phyloP scores from a whole-genome alignment of 2,329 filamentous ascomycete genomes.

The Westerdykella sp. region DNA sequence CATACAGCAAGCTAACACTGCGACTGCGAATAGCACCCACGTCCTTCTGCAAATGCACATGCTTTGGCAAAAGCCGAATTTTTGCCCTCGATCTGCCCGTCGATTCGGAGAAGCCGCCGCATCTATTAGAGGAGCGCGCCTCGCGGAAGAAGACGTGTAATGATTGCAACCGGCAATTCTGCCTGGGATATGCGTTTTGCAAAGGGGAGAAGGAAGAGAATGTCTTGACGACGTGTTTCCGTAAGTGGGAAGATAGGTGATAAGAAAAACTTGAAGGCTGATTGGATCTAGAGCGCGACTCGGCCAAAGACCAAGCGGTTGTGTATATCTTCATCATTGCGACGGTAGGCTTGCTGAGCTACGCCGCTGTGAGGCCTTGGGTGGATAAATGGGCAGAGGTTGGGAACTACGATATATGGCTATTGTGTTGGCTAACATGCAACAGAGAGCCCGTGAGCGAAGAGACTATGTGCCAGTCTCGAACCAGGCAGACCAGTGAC shows the following conservation, averaged over 20 bases:
- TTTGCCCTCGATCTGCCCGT: constrained; percentile 53
- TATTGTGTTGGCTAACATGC: constrained; percentile 3
- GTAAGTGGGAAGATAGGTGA: constrained; percentile 33
- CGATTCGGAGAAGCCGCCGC: constrained; percentile 18
- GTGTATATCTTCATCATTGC: constrained; percentile 61
- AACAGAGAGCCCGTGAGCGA: constrained; percentile 43
- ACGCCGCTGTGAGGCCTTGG: constrained; percentile 56
- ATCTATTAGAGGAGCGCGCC: constrained; percentile 23
- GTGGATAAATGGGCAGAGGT: constrained; percentile 52
- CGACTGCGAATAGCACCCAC: constrained; percentile 41
- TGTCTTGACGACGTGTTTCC: constrained; percentile 61
- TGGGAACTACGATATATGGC: constrained; percentile 13
- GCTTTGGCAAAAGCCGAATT: constrained; percentile 61
- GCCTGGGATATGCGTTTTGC: constrained; percentile 57
- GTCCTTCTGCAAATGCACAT: constrained; percentile 68
- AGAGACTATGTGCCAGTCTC: constrained; percentile 49
- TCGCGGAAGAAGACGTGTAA: constrained; percentile 49
- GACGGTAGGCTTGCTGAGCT: constrained; percentile 54
- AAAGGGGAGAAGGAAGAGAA: constrained; percentile 57
- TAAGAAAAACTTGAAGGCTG: constrained; percentile 1
- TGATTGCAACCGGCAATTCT: constrained; percentile 64
- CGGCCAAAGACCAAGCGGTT: constrained; percentile 60
- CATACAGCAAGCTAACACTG: constrained; percentile 1
- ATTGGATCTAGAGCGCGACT: constrained; percentile 51
- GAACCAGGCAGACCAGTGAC: constrained; percentile 27